Base-by-base conservation (phyloP, 2,329 filamentous ascomycete genomes). In the Fusarium drepaniforme region DNA sequence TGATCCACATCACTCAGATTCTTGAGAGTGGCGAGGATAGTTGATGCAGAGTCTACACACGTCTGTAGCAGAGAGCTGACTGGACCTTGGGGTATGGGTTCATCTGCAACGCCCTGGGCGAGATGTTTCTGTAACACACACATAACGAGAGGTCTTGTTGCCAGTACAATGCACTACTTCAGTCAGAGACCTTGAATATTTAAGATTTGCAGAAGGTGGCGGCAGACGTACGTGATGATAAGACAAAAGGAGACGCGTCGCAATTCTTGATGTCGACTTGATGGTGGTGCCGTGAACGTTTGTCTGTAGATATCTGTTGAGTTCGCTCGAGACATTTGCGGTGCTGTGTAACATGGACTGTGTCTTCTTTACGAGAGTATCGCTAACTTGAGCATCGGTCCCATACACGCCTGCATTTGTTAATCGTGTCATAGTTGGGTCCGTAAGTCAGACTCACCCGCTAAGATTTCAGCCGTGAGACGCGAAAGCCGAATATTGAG, bases 181-280 rank as follows among this genome's bases (percentile, higher is more conserved):
- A 1, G n/a, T 57, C 5, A 57, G n/a, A 16, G 25, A 2, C 9
- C 2, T 33, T n/a, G 8, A 13, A n/a, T 7, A 2, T 3, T 1
- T 2, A 8, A 12, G 15, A 8, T 13, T 51, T 7, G 8, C 3
- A 1, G 13, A 0, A 18, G 8, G 1, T 3, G 8, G 5, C 4
- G 4, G 15, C 8, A n/a, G 2, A 53, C 53, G 1, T 23, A 57
- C 53, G 7, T 57, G 53, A 3, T 57, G 53, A 37, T 57, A 57
- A 5, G 53, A 57, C 0, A 57, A 11, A 3, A 57, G 53, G 3
- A 57, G 11, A 4, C 53, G 53, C 2, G 53, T 57, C 13, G 53
- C 53, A 16, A 35, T 57, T 37, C 28, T 33, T 11, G 53, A 57
- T 7, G 53, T 37, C n/a, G 28, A 35, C 21, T 56, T 56, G 18